These are phyloP conservation scores for Fraxinus xanthoxyloides DNA, from an alignment of 305 asterid genomes.

Conservation along the genomic window DNA sequence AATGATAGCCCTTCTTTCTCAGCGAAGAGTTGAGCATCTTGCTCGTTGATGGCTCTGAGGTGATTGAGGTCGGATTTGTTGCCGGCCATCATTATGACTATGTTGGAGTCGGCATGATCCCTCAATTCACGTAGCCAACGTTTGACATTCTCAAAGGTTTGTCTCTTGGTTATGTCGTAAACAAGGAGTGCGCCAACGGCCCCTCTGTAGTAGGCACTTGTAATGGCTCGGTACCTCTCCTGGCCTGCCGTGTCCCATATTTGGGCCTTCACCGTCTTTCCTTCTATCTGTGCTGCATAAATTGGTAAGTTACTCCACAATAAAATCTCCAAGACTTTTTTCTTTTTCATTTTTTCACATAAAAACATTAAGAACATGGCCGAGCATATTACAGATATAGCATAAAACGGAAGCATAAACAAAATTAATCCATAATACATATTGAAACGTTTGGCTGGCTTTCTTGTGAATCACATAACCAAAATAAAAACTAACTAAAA, in stretches of 20 bases:
- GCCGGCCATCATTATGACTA: slow-evolving; percentile 52
- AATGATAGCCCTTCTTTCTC: slow-evolving; percentile 49
- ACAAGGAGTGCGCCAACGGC: slow-evolving; percentile 51
- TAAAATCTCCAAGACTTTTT: neutral
- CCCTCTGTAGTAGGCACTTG: slow-evolving; percentile 54
- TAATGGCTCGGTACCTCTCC: slow-evolving; percentile 51
- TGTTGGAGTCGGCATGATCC: slow-evolving; percentile 48
- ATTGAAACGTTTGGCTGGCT: neutral
- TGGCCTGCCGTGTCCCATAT: slow-evolving; percentile 64
- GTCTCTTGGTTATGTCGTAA: slow-evolving; percentile 44
- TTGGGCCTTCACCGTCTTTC: slow-evolving; percentile 49
- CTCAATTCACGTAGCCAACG: slow-evolving; percentile 50
- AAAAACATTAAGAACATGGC: no score
- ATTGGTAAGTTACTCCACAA: neutral
- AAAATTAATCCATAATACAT: neutral
- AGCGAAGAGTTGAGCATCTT: slow-evolving; percentile 40
- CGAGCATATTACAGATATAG: neutral
- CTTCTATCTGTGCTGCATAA: slow-evolving; percentile 44
- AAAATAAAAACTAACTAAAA: neutral
- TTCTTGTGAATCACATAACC: neutral
- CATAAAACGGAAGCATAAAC: neutral
- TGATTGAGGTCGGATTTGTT: slow-evolving; percentile 47
- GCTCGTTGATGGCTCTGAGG: slow-evolving; percentile 39
- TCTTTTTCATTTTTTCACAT: neutral
- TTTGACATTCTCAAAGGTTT: slow-evolving; percentile 43